A percentile compares a stretch with the other conserved stretches of the same genome.
phyloP scores from a whole-genome alignment of 345 rosid genomes.

The Boechera divaricarpa region DNA sequence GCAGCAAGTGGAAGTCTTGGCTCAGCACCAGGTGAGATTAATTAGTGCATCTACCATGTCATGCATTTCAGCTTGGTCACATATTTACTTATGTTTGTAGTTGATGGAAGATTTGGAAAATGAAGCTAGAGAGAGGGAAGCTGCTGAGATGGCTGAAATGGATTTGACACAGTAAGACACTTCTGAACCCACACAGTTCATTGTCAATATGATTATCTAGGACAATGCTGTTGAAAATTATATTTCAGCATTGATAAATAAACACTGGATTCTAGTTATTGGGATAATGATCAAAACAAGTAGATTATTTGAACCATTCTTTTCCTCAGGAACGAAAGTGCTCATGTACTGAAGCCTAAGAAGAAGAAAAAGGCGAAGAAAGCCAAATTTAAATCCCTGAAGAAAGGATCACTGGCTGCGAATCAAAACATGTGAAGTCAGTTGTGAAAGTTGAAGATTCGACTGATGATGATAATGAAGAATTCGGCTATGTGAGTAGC shows the following conservation, averaged over 20 bases:
- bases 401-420: conserved; percentile 84
- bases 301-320: conserved; percentile 7
- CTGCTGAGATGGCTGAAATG: conserved; percentile 58
- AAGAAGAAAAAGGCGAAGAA: conserved; percentile 91
- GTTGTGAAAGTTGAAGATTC: conserved; percentile 53
- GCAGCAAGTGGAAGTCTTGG: conserved; percentile 92
- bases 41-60: conserved; percentile 18
- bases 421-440: conserved; percentile 62
- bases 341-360: conserved; percentile 62
- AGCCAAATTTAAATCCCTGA: conserved; percentile 89
- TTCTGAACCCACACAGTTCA: conserved; percentile 35
- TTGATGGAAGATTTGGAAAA: conserved; percentile 90
- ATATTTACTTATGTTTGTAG: conserved; percentile 53
- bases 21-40: conserved; percentile 86
- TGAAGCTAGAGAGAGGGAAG: conserved; percentile 87
- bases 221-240: conserved; percentile 21
- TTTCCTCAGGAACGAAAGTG: conserved; percentile 62
- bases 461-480: conserved; percentile 54
- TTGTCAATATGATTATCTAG: conserved; percentile 31
- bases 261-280: conserved; percentile 16
- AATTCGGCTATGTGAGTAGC: conserved; percentile 53
- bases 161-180: conserved; percentile 66
- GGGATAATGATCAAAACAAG: neutral
- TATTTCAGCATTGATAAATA: neutral
- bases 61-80: conserved; percentile 29